Conservation (phyloP, 2,329 filamentous ascomycete species). For the Exophiala calicioides region DNA sequence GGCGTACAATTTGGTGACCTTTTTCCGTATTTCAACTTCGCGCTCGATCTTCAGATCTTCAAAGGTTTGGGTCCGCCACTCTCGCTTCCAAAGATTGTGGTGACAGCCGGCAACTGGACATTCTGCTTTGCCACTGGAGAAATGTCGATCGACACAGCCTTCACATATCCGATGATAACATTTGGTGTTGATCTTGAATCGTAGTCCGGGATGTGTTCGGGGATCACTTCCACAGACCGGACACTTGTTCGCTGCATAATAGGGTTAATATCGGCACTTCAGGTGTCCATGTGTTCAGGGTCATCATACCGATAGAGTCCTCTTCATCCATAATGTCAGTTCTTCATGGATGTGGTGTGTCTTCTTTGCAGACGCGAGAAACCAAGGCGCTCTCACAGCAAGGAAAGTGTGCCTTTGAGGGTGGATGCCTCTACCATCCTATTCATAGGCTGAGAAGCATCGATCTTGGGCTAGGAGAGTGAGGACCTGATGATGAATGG, state of each 20-base stretch:
- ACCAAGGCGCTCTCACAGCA: no score
- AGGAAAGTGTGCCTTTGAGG: no score
- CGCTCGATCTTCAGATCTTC: conserved; percentile 83
- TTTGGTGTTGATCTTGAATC: conserved; percentile 94
- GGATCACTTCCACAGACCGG: conserved; percentile 96
- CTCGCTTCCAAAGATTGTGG: conserved; percentile 65
- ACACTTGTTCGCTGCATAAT: conserved; percentile 52
- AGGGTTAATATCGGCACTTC: neutral
- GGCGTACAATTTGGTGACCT: conserved; percentile 64
- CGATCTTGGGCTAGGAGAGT: no score
- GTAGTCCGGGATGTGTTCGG: conserved; percentile 91
- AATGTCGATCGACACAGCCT: conserved; percentile 91
- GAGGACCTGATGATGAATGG: no score
- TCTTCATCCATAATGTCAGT: conserved; percentile 22
- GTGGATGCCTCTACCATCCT: no score
- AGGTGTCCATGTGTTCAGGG: neutral
- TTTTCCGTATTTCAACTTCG: conserved; percentile 85
- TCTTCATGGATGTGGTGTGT: neutral
- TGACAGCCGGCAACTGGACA: conserved; percentile 89
- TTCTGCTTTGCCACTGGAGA: conserved; percentile 84
- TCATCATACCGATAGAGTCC: conserved; percentile 14
- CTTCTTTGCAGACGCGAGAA: no score
- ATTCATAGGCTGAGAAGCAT: no score
- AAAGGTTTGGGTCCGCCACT: conserved; percentile 87
- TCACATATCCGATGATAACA: conserved; percentile 99